Evolutionary conservation across 169 alveolate genomes (phyloP), one percentile per base, ranked within the genome.

Genomic region (Theileria equi): DNA sequence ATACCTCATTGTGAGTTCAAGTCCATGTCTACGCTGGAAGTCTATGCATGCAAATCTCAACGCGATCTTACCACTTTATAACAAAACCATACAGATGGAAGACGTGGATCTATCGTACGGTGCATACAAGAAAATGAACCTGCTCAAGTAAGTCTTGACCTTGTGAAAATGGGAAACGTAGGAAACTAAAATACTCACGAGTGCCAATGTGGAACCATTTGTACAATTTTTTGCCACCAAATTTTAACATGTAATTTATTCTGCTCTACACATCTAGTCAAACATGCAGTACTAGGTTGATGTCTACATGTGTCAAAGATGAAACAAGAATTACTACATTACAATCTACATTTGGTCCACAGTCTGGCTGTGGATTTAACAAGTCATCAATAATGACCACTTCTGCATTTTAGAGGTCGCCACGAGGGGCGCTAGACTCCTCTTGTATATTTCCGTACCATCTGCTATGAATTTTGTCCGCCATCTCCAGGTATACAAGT

Each of bases 181-280:
- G 70, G 70, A 38, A 40, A n/a, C 38, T 60, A 21, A 25, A 2
- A 25, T 44, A 60, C 34, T 38, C 62, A 23, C 11, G 35, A 31
- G 38, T 60, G n/a, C 28, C 68, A 6, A 25, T 21, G 31, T 60
- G 70, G 70, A 60, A 57, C 44, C 23, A 41, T 26, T 48, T 58
- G 11, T 19, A 40, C 28, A 28, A 58, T 25, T 58, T 58, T 6
- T 58, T 58, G 6, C 68, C 68, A 19, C 29, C 58, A 29, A 58
- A 58, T 48, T 58, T 28, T 41, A 25, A 21, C 32, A 19, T 58
- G 19, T 36, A 40, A 58, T 32, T 13, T 13, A 38, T 38, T 38
- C 45, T 13, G n/a, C n/a, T 38, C n/a, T 38, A 38, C 13, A 38
- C n/a, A 13, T 13, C 45, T 38, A 38, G 13, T 38, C n/a, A 38